A percentile compares a stretch with the other conserved stretches of the same genome.
These are phyloP conservation scores for Xylaria polymorpha DNA, from an alignment of 2,329 filamentous ascomycete species.

Conservation along the genomic window DNA sequence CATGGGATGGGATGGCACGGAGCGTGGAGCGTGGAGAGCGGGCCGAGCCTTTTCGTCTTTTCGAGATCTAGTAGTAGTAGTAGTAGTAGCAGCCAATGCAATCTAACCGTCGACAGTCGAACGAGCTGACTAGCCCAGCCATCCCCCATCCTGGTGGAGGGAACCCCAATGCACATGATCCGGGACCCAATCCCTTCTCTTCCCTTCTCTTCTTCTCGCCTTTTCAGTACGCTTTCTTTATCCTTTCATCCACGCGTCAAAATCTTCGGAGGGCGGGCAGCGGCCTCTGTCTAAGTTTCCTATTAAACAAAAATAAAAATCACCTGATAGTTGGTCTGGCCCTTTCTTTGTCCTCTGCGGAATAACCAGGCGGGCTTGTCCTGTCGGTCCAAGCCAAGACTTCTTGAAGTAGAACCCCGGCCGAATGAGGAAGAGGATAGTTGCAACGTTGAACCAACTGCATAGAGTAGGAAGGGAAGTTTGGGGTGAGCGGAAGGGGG, in stretches of 20 bases:
- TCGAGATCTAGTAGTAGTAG: conserved; percentile 15
- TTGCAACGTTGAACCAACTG: conserved; percentile 39
- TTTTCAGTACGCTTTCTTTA: neutral
- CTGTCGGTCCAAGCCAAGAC: neutral
- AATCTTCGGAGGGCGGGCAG: neutral
- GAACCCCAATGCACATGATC: neutral
- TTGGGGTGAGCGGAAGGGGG: conserved; percentile 21
- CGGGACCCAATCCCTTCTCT: neutral
- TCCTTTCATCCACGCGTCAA: neutral
- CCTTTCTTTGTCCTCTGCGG: neutral
- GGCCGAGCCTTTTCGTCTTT: conserved; percentile 31
- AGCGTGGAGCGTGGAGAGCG: conserved; percentile 24
- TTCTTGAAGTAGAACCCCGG: conserved; percentile 3
- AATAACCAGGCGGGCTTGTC: neutral
- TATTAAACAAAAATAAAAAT: neutral
- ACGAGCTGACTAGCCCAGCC: neutral
- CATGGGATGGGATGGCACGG: neutral
- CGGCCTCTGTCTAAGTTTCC: neutral
- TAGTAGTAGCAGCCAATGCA: conserved; percentile 3
- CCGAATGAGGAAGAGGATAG: conserved; percentile 14
- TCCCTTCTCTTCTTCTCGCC: neutral
- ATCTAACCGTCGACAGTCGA: neutral
- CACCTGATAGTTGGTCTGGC: neutral
- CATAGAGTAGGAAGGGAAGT: conserved; percentile 31
- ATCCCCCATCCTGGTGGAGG: neutral